These are phyloP conservation scores for Coniochaeta sp. DNA, from an alignment of 2,329 filamentous ascomycete species.

Conservation along the genomic window DNA sequence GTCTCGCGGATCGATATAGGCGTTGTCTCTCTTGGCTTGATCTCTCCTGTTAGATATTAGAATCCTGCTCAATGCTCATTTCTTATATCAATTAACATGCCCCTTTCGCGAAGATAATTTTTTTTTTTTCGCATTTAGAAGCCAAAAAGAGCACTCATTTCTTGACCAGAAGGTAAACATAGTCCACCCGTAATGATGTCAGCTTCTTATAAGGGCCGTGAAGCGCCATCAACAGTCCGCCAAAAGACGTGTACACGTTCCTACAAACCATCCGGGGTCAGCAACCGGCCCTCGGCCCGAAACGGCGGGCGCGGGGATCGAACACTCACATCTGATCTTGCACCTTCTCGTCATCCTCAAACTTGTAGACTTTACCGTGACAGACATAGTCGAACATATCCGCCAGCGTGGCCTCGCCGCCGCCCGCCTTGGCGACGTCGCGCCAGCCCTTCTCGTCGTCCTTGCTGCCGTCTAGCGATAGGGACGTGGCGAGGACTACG, in stretches of 20 bases:
- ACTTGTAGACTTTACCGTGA: slow-evolving; percentile 82
- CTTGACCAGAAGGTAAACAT: slow-evolving; percentile 90
- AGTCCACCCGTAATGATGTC: slow-evolving; percentile 82
- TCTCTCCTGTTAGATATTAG: neutral
- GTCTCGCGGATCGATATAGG: neutral
- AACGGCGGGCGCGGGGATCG: neutral
- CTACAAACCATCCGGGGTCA: slow-evolving; percentile 35
- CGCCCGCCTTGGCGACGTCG: slow-evolving; percentile 51
- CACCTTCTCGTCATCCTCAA: slow-evolving; percentile 70
- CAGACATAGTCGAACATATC: slow-evolving; percentile 86
- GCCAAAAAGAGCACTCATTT: slow-evolving; percentile 48
- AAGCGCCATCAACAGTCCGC: slow-evolving; percentile 81
- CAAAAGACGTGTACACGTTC: slow-evolving; percentile 91
- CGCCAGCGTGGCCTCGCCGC: slow-evolving; percentile 54
- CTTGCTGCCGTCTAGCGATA: slow-evolving; percentile 79
- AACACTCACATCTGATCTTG: slow-evolving; percentile 70
- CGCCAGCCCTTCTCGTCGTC: slow-evolving; percentile 76
- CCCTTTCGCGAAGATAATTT: neutral
- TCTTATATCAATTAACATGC: neutral
- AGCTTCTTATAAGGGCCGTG: slow-evolving; percentile 96
- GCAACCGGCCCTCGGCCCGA: neutral
- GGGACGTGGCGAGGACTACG: slow-evolving; percentile 74
- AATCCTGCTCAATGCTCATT: neutral
- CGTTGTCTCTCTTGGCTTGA: neutral
- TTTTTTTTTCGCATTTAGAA: neutral